A percentile compares a stretch with the other conserved stretches of the same genome.
Conservation (phyloP, 371 early-diverging fungal species). For the Agmasoma carcini region DNA sequence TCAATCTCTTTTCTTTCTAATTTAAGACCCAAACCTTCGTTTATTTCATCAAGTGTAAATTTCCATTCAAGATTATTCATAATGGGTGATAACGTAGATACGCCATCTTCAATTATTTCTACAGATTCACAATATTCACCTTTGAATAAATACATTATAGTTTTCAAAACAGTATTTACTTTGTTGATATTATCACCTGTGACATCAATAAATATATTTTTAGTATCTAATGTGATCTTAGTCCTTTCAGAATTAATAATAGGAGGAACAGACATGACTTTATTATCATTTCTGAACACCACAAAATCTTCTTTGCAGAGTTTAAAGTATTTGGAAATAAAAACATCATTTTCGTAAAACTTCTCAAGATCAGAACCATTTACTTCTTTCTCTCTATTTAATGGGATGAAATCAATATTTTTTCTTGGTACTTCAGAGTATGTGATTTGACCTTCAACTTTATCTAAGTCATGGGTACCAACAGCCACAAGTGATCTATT, state of each 20-base stretch:
- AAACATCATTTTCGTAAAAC: slow-evolving; percentile 67
- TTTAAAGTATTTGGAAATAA: slow-evolving; percentile 71
- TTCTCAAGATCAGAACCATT: slow-evolving; percentile 71
- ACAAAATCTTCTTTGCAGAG: slow-evolving; percentile 71
- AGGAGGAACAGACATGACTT: slow-evolving; percentile 88
- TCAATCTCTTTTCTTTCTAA: slow-evolving; percentile 13
- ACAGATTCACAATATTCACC: slow-evolving; percentile 60
- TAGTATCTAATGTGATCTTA: slow-evolving; percentile 81
- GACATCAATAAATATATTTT: slow-evolving; percentile 91
- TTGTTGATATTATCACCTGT: slow-evolving; percentile 73
- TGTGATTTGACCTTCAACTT: slow-evolving; percentile 74
- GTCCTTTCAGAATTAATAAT: slow-evolving; percentile 94
- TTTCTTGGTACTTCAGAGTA: slow-evolving; percentile 75
- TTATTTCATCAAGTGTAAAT: slow-evolving; percentile 61
- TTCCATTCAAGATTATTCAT: slow-evolving; percentile 64
- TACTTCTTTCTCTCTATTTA: slow-evolving; percentile 59
- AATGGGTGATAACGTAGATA: slow-evolving; percentile 57
- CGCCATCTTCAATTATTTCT: slow-evolving; percentile 46
- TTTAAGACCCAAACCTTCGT: slow-evolving; percentile 36
- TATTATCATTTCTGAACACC: slow-evolving; percentile 63
- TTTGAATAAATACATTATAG: slow-evolving; percentile 51
- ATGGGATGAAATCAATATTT: slow-evolving; percentile 74
- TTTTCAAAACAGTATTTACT: slow-evolving; percentile 44
- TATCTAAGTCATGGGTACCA: slow-evolving; percentile 94
- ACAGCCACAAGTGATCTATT: slow-evolving; percentile 87